Evolutionary conservation across 78 protist genomes (phyloP).

Genomic region (Blattamonas nauphoetae): DNA sequence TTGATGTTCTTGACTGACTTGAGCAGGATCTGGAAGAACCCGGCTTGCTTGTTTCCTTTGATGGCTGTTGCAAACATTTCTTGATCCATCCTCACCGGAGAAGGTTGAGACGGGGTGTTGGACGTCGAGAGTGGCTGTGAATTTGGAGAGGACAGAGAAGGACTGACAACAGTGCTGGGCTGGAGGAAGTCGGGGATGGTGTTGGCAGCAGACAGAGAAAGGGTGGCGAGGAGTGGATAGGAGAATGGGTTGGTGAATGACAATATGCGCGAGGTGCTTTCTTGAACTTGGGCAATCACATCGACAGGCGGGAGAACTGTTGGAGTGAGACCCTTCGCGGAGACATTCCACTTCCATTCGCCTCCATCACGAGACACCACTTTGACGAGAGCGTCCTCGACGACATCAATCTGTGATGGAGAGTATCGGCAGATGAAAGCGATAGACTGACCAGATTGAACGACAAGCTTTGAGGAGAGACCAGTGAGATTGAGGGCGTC

Average conservation of each 20-base stretch:
- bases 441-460: too few species aligned
- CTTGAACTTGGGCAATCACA: background rate
- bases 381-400: background rate
- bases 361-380: background rate
- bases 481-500: too few species aligned
- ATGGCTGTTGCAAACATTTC: too few species aligned
- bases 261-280: background rate
- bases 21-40: background rate
- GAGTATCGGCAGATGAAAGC: too few species aligned
- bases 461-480: too few species aligned
- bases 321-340: background rate
- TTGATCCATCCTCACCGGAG: background rate
- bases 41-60: background rate
- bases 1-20: background rate
- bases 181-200: background rate
- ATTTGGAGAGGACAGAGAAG: background rate
- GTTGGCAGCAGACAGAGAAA: background rate
- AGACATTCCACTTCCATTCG: background rate
- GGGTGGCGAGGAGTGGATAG: background rate
- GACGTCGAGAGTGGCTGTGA: background rate
- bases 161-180: background rate
- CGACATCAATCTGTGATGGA: background rate
- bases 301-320: background rate
- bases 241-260: background rate
- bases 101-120: background rate